Percentiles rank a stretch among this genome's conserved stretches.
Conservation (phyloP, 2,329 filamentous ascomycete genomes). For the Ramularia endophylla region DNA sequence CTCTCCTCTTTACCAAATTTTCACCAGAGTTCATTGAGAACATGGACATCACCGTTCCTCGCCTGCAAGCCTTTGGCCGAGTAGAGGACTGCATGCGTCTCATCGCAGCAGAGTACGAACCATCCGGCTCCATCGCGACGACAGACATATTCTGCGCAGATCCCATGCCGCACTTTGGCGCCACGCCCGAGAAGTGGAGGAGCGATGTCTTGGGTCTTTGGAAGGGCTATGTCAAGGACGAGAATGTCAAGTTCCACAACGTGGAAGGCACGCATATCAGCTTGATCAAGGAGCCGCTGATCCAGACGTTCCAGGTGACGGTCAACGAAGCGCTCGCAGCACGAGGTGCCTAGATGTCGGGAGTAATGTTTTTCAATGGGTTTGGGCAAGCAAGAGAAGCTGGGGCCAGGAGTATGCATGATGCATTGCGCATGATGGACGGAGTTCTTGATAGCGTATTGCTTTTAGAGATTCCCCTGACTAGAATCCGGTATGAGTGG, state of each 20-base stretch:
- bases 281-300: slow-evolving; percentile 12
- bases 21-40: slow-evolving; percentile 19
- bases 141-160: slow-evolving; percentile 17
- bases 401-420: too few relatives aligned
- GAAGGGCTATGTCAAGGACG: slow-evolving; percentile 8
- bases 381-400: too few relatives aligned
- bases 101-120: slow-evolving; percentile 15
- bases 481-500: too few relatives aligned
- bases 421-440: too few relatives aligned
- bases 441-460: too few relatives aligned
- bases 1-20: slow-evolving; percentile 15
- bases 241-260: slow-evolving; percentile 14
- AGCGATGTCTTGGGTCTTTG: slow-evolving; percentile 15
- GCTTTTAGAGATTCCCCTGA: too few relatives aligned
- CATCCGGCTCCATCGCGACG: slow-evolving; percentile 9
- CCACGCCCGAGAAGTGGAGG: slow-evolving; percentile 12
- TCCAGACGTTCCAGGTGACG: slow-evolving; percentile 10
- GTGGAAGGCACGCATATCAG: slow-evolving; percentile 16
- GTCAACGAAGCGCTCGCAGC: slow-evolving; percentile 12
- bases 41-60: slow-evolving; percentile 17
- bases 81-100: slow-evolving; percentile 18
- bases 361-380: too few relatives aligned
- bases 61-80: slow-evolving; percentile 15
- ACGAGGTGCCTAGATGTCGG: not conserved
- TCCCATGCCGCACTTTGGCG: slow-evolving; percentile 17